Percentiles rank a stretch among this genome's conserved stretches.
Evolutionary conservation across 257 asterid genomes (phyloP).

Genomic region (Solanum piurae): DNA sequence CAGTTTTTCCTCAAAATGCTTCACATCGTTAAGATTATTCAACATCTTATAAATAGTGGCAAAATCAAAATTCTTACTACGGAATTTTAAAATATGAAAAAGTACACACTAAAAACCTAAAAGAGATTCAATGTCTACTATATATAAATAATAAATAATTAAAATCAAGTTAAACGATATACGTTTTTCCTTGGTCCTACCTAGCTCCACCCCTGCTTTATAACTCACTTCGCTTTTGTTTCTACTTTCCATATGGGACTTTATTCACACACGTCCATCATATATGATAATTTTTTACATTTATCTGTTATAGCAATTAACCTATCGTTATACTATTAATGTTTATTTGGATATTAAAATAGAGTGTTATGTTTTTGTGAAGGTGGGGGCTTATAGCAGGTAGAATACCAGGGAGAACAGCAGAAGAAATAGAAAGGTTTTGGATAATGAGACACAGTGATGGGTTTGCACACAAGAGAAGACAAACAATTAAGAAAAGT

Average conservation of each 20-base stretch:
- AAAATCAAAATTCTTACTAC: background rate
- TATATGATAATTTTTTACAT: background rate
- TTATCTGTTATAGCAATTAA: background rate
- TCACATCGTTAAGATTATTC: background rate
- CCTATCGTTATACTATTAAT: background rate
- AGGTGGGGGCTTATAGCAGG: conserved; percentile 76
- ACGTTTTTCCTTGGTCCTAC: background rate
- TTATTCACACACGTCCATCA: background rate
- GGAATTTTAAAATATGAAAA: too few species aligned
- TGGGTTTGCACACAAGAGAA: conserved; percentile 13
- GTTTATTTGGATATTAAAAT: background rate
- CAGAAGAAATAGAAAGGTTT: conserved; percentile 54
- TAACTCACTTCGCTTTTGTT: background rate
- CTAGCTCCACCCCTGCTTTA: background rate
- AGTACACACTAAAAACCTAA: background rate
- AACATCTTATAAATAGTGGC: background rate
- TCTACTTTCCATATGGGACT: background rate
- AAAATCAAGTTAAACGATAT: too few species aligned
- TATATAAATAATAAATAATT: too few species aligned
- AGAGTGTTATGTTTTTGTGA: background rate
- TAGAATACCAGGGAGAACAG: conserved; percentile 53
- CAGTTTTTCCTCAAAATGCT: background rate
- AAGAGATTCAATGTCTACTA: background rate
- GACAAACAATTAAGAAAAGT: background rate
- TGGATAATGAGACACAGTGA: conserved; percentile 44